phyloP scores from a whole-genome alignment of 768 basidiomycete species.

The Leccinum barrowsii region DNA sequence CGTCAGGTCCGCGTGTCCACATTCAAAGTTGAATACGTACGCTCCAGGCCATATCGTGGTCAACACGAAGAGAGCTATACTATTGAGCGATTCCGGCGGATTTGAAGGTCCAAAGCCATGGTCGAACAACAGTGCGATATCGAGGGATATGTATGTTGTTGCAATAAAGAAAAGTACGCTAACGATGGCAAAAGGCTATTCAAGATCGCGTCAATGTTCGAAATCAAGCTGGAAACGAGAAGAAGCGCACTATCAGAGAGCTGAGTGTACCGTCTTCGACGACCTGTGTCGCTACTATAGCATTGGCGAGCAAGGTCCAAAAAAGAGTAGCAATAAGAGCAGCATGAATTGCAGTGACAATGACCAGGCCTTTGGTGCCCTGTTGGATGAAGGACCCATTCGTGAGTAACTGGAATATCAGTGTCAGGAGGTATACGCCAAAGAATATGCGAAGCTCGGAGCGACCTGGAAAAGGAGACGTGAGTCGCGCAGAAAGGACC shows the following conservation, averaged over 20 bases:
- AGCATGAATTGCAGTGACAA: slow-evolving; percentile 75
- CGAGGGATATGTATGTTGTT: slow-evolving; percentile 82
- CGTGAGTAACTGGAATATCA: slow-evolving; percentile 77
- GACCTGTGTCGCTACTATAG: slow-evolving; percentile 78
- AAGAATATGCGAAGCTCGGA: slow-evolving; percentile 70
- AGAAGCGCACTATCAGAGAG: slow-evolving; percentile 55
- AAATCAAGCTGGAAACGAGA: background rate
- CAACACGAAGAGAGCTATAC: slow-evolving; percentile 77
- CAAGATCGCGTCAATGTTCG: background rate
- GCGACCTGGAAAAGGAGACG: slow-evolving; percentile 43
- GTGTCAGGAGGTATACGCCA: slow-evolving; percentile 61
- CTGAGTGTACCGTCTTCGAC: slow-evolving; percentile 87
- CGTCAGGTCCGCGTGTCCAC: slow-evolving; percentile 1
- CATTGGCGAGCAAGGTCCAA: slow-evolving; percentile 76
- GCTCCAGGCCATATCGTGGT: slow-evolving; percentile 75
- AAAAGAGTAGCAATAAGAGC: slow-evolving; percentile 74
- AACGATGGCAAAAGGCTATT: slow-evolving; percentile 62
- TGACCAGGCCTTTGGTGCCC: slow-evolving; percentile 66
- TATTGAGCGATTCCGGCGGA: slow-evolving; percentile 54
- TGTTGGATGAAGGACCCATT: slow-evolving; percentile 78
- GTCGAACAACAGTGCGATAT: slow-evolving; percentile 70
- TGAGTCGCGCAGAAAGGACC: background rate
- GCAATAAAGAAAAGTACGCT: slow-evolving; percentile 59
- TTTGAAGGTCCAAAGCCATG: slow-evolving; percentile 53
- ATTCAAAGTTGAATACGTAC: slow-evolving; percentile 40